Conservation (phyloP, 176 grass and related monocot species). For the Phyllostachys edulis region DNA sequence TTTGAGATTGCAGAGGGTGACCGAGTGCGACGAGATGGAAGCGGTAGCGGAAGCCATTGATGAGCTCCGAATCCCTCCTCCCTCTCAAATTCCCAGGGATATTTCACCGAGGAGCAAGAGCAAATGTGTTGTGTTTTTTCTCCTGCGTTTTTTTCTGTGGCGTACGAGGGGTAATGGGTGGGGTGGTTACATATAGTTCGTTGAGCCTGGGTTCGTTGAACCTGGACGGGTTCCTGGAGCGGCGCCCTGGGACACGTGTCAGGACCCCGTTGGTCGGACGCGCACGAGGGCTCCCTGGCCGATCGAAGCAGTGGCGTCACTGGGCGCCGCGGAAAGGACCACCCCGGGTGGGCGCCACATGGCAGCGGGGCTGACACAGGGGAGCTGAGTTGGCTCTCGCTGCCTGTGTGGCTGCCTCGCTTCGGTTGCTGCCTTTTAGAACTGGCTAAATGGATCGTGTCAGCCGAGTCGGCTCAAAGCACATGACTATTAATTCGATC, state of each 20-base stretch:
- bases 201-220: conserved; percentile 45
- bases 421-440: not conserved
- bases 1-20: conserved; percentile 61
- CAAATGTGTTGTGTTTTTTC: not conserved
- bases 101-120: not conserved
- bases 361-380: not conserved
- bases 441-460: no score
- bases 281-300: conserved; percentile 20
- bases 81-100: conserved; percentile 12
- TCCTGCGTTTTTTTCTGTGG: conserved; percentile 38
- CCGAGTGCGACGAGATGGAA: conserved; percentile 61
- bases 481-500: no score
- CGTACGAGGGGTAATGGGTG: not conserved
- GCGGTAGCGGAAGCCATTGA: conserved; percentile 73
- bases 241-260: conserved; percentile 17
- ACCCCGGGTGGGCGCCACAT: conserved; percentile 1
- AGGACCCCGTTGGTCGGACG: not conserved
- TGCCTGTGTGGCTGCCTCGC: conserved; percentile 21
- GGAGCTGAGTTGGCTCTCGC: not conserved
- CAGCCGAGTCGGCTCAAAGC: no score
- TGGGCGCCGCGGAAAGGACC: not conserved
- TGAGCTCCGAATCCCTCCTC: not conserved
- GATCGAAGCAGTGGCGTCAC: conserved; percentile 69
- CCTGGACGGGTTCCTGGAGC: conserved; percentile 49
- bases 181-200: conserved; percentile 44